Evolutionary conservation across 352 stramenopile species (phyloP).

Genomic region (Pythium grandisporangium): DNA sequence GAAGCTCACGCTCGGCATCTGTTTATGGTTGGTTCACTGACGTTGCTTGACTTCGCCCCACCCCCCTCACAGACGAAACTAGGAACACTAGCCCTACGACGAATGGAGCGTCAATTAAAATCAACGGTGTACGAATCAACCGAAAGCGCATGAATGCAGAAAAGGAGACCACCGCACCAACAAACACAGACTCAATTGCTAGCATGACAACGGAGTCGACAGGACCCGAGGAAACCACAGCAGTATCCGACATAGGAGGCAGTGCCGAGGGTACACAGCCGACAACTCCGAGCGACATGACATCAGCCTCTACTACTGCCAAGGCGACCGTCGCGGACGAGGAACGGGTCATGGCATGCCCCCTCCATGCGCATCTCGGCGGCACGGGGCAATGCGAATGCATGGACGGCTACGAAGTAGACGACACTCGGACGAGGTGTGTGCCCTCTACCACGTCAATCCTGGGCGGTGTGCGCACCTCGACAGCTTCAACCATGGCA

Average conservation of each 20-base stretch:
- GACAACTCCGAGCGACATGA: background rate
- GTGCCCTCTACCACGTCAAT: slow-evolving; percentile 14
- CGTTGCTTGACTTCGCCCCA: too few species aligned
- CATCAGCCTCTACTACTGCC: slow-evolving; percentile 1
- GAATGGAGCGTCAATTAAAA: slow-evolving; percentile 30
- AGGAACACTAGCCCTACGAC: background rate
- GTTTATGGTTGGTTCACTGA: background rate
- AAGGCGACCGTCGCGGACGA: background rate
- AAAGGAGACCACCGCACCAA: background rate
- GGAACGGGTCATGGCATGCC: slow-evolving; percentile 19
- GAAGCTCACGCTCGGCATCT: slow-evolving; percentile 7
- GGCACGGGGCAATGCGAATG: slow-evolving; percentile 34
- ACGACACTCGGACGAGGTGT: slow-evolving; percentile 15
- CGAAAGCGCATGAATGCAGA: slow-evolving; percentile 6
- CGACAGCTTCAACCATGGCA: too few species aligned
- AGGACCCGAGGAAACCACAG: background rate
- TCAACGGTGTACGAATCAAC: slow-evolving; percentile 61
- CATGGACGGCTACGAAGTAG: slow-evolving; percentile 23
- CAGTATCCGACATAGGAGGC: background rate
- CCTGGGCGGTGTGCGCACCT: background rate
- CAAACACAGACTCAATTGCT: background rate
- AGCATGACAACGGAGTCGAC: slow-evolving; percentile 1
- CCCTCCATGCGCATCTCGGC: slow-evolving; percentile 18
- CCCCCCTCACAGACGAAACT: background rate
- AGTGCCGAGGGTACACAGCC: background rate